These are phyloP conservation scores for Suillus subalutaceus DNA, from an alignment of 768 basidiomycete species.

Conservation along the genomic window DNA sequence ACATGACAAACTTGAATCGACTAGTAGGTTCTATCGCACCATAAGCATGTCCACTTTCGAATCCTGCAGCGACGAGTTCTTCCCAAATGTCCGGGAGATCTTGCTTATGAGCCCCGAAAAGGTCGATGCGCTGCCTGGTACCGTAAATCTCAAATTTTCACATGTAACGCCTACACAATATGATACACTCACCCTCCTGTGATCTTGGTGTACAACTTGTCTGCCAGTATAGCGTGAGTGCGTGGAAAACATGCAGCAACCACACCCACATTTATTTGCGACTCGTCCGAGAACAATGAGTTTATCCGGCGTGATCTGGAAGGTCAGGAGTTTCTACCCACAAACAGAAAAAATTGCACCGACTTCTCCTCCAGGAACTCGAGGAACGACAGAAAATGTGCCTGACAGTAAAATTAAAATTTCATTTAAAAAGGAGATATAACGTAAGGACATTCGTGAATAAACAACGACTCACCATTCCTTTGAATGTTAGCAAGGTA, in stretches of 20 bases:
- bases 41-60: slow-evolving; percentile 79
- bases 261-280: slow-evolving; percentile 57
- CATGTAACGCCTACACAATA: not conserved
- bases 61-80: slow-evolving; percentile 62
- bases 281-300: slow-evolving; percentile 66
- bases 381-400: slow-evolving; percentile 73
- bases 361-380: slow-evolving; percentile 70
- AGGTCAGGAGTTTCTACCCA: not conserved
- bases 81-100: slow-evolving; percentile 73
- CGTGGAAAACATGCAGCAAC: not conserved
- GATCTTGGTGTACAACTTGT: slow-evolving; percentile 66
- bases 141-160: slow-evolving; percentile 16
- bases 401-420: slow-evolving; percentile 28
- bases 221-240: slow-evolving; percentile 20
- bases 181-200: slow-evolving; percentile 37
- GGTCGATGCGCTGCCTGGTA: slow-evolving; percentile 61
- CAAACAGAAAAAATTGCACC: not conserved
- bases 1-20: not conserved
- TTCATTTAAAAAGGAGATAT: not conserved
- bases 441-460: not conserved
- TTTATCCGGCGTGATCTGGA: slow-evolving; percentile 59
- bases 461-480: slow-evolving; percentile 41
- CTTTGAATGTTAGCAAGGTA: slow-evolving; percentile 76
- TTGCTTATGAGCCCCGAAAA: slow-evolving; percentile 72
- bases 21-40: slow-evolving; percentile 40